These are phyloP conservation scores for Rhododendron mucronatum DNA, from an alignment of 148 eudicot species.

Conservation along the genomic window DNA sequence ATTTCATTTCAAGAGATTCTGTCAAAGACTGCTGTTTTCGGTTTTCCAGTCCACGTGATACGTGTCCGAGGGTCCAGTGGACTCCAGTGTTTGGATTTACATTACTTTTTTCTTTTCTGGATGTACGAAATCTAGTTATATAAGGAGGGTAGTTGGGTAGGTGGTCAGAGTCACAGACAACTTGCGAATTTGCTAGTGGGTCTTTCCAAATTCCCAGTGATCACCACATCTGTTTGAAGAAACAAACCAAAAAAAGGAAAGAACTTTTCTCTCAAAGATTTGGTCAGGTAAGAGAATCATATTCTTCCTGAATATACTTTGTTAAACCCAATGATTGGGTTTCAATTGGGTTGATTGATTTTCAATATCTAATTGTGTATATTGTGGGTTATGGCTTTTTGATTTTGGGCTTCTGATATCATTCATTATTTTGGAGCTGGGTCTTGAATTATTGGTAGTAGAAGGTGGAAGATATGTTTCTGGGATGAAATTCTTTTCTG, in stretches of 20 bases:
- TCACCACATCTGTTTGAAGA: neutral
- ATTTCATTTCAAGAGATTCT: neutral
- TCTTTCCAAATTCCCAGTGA: neutral
- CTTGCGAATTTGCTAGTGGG: neutral
- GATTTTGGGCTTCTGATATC: neutral
- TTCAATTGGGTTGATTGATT: neutral
- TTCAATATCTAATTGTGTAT: neutral
- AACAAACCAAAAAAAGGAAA: neutral
- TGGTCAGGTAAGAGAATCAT: slow-evolving; percentile 2
- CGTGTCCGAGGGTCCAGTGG: slow-evolving; percentile 10
- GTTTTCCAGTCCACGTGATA: slow-evolving; percentile 15
- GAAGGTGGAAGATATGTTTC: neutral
- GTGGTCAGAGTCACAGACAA: neutral
- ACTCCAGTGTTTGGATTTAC: neutral
- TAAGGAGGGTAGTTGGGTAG: neutral
- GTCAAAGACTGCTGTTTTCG: neutral
- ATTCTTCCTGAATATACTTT: neutral
- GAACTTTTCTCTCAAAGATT: neutral
- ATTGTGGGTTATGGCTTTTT: neutral
- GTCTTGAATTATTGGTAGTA: neutral
- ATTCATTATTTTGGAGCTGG: neutral
- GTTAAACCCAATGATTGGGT: neutral
- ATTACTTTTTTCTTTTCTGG: neutral
- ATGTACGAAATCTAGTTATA: neutral
- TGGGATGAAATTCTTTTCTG: neutral